phyloP scores from a whole-genome alignment of 805 yeast genomes.

The Suhomyces vadensis region DNA sequence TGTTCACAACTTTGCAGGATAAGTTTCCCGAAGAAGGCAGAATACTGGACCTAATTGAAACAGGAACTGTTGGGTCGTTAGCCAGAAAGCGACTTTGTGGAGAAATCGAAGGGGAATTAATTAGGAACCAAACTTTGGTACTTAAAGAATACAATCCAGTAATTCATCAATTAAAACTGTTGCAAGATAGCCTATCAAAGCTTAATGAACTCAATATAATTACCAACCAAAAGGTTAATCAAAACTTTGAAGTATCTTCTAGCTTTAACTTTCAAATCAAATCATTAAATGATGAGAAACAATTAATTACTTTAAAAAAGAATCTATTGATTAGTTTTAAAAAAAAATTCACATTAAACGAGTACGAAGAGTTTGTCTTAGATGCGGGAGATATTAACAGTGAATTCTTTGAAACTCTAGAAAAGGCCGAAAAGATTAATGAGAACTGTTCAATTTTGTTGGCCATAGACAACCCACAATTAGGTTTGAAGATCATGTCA shows the following conservation, averaged over 20 bases:
- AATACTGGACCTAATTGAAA: slow-evolving; percentile 41
- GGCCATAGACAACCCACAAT: slow-evolving; percentile 62
- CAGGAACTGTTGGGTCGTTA: slow-evolving; percentile 56
- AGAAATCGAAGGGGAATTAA: slow-evolving; percentile 59
- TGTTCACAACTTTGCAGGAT: slow-evolving; percentile 31
- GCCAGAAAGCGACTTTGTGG: slow-evolving; percentile 61
- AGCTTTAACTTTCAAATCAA: slow-evolving; percentile 26
- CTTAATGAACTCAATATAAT: slow-evolving; percentile 25
- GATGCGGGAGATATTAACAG: slow-evolving; percentile 45
- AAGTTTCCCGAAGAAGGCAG: slow-evolving; percentile 27
- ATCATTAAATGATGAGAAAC: slow-evolving; percentile 30
- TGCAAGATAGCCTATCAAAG: slow-evolving; percentile 19
- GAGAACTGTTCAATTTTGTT: slow-evolving; percentile 69
- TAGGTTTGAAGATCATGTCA: slow-evolving; percentile 66
- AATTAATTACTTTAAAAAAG: slow-evolving; percentile 48
- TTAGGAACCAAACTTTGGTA: slow-evolving; percentile 48
- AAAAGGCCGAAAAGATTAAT: slow-evolving; percentile 64
- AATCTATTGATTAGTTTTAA: slow-evolving; percentile 54
- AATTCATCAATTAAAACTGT: slow-evolving; percentile 24
- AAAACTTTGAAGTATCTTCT: slow-evolving; percentile 22
- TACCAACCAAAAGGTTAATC: slow-evolving; percentile 43
- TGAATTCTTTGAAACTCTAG: slow-evolving; percentile 60
- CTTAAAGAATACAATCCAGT: slow-evolving; percentile 37
- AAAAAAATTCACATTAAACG: slow-evolving; percentile 64
- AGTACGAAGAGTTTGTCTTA: slow-evolving; percentile 67